Percentiles rank a stretch among this genome's conserved stretches.
Evolutionary conservation across 202 grass and related monocot genomes (phyloP).

Genomic region (Zizania palustris): DNA sequence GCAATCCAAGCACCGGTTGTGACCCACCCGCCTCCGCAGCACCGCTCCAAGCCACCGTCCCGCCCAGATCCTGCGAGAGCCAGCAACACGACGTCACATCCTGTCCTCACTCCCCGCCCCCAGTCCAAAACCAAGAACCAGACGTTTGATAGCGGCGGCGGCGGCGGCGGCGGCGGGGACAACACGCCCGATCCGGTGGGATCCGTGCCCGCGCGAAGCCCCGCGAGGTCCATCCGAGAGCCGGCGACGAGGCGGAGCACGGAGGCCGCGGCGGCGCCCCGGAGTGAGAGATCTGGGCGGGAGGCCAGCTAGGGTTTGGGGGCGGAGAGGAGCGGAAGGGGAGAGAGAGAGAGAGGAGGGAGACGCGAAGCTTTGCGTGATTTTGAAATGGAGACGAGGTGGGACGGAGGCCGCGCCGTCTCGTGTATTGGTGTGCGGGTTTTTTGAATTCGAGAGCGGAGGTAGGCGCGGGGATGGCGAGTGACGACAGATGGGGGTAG

Average conservation of each 20-base stretch:
- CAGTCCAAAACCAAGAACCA: neutral
- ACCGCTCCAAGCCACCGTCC: neutral
- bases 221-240: constrained; percentile 41
- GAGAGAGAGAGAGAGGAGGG: neutral
- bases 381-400: constrained; percentile 39
- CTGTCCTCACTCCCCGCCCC: too few species aligned
- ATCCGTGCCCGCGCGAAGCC: neutral
- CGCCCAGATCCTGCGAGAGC: constrained; percentile 43
- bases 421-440: constrained; percentile 35
- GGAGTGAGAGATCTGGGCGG: constrained; percentile 29
- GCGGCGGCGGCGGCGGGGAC: neutral
- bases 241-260: neutral
- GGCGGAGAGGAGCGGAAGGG: neutral
- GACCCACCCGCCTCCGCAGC: constrained; percentile 32
- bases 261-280: neutral
- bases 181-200: constrained; percentile 48
- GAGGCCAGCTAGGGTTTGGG: constrained; percentile 43
- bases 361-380: constrained; percentile 23
- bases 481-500: neutral
- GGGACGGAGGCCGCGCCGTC: neutral
- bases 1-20: neutral
- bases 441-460: constrained; percentile 51
- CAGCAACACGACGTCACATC: neutral
- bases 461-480: constrained; percentile 43
- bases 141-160: constrained; percentile 9